Base-by-base conservation (phyloP, 306 rosid genomes). In the Sphenostylis stenocarpa region DNA sequence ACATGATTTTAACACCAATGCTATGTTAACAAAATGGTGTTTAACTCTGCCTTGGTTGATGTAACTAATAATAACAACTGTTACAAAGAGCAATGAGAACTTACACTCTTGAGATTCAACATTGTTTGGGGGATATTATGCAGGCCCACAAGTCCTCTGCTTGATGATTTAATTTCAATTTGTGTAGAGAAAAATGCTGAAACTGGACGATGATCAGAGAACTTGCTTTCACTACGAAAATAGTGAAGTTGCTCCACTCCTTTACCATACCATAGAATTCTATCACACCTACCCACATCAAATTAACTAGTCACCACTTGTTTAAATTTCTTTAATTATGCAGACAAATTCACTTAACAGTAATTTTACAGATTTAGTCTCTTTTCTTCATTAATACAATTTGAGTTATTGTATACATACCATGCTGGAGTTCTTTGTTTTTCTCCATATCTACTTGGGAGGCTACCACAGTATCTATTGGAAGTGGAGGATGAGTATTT, bases 401-500 rank as follows among this genome's bases (percentile, higher is more conserved):
- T n/a, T n/a, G n/a, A n/a, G n/a, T n/a, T n/a, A n/a, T n/a, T n/a
- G n/a, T n/a, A n/a, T n/a, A n/a, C 6, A 38, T 90, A 95, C 98
- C 99, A 92, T 77, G 97, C 97, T 62, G 99, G 97, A 80, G 97
- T 95, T 84, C 97, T 88, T 87, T 89, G 97, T 82, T 95, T 95
- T 91, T 92, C 96, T 69, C 99, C 88, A 8, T 90, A 61, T 85
- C 79, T 84, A 70, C 63, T 78, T 49, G 92, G 90, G 78, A 91
- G 72, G 52, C 84, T 88, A 41, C 97, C 99, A 21, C 89, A 90
- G 63, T 92, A 95, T 47, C 86, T 77, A 77, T 88, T 89, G 86
- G 85, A 51, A 75, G 88, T 87, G 39, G 88, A 82, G 4, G 90
- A 77, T 64, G 91, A 77, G 44, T 95, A 95, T 80, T 95, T 95